Evolutionary conservation across 345 rosid genomes (phyloP).

Genomic region (Erysimum cheiranthoides): DNA sequence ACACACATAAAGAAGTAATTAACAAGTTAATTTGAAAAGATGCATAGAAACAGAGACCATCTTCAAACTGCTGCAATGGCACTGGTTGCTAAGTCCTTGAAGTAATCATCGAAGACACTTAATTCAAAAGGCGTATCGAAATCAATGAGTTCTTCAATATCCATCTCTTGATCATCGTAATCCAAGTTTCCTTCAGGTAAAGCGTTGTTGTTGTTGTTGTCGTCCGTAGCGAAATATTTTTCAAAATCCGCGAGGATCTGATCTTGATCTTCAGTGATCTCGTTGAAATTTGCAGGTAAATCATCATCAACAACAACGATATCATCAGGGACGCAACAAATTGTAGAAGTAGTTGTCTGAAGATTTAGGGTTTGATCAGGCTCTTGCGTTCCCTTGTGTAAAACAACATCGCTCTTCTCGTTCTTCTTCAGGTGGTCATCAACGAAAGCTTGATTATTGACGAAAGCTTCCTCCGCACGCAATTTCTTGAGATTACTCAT

Average conservation of each 20-base stretch:
- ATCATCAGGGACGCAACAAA: not conserved
- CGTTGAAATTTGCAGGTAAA: not conserved
- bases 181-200: not conserved
- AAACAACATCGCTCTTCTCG: not conserved
- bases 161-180: constrained; percentile 13
- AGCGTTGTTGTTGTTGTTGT: no score
- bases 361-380: not conserved
- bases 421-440: not conserved
- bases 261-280: not conserved
- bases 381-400: not conserved
- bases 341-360: not conserved
- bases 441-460: not conserved
- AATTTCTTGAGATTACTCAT: not conserved
- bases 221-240: no score
- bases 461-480: not conserved
- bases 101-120: not conserved
- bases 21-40: not conserved
- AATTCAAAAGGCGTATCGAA: not conserved
- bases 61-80: not conserved
- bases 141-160: constrained; percentile 9
- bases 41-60: not conserved
- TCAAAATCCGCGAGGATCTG: not conserved
- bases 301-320: not conserved
- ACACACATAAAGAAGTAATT: not conserved
- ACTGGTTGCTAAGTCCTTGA: not conserved